Evolutionary conservation across 2,329 filamentous ascomycete species (phyloP).

Genomic region (Trichophyton benhamiae): DNA sequence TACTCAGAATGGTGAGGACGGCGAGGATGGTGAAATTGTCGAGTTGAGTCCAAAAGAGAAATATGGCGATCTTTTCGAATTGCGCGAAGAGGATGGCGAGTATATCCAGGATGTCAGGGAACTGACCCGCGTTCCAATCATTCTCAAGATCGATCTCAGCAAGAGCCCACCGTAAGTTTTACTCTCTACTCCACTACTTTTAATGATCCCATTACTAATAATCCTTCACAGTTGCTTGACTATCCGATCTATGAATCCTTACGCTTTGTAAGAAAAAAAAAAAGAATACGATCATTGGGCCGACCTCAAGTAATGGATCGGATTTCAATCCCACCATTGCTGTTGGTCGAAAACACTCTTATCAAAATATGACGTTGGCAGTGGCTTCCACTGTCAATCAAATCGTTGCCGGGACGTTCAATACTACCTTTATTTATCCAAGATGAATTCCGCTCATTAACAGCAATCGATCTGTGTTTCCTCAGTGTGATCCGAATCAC

Average conservation of each 20-base stretch:
- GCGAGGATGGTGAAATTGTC: no score
- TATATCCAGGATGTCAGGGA: conserved; percentile 98
- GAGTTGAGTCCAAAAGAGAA: conserved; percentile 57
- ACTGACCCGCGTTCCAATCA: conserved; percentile 95
- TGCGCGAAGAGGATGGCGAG: conserved; percentile 84
- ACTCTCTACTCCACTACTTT: not conserved
- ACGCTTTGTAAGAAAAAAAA: conserved; percentile 30
- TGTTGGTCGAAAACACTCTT: not conserved
- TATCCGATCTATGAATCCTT: conserved; percentile 41
- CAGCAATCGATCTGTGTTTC: not conserved
- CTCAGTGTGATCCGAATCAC: not conserved
- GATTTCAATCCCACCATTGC: not conserved
- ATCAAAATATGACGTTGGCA: not conserved
- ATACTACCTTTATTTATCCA: not conserved
- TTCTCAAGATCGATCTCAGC: conserved; percentile 91
- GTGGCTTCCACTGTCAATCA: not conserved
- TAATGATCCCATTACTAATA: not conserved
- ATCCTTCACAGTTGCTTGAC: conserved; percentile 32
- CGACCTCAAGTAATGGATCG: not conserved
- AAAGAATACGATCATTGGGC: not conserved
- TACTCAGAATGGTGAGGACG: conserved; percentile 34
- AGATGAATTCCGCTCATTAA: not conserved
- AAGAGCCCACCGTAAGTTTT: conserved; percentile 93
- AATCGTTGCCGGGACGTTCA: not conserved
- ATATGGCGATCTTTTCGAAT: conserved; percentile 77